Evolutionary conservation across 2,329 filamentous ascomycete species (phyloP).

Genomic region (Cercospora sp.): DNA sequence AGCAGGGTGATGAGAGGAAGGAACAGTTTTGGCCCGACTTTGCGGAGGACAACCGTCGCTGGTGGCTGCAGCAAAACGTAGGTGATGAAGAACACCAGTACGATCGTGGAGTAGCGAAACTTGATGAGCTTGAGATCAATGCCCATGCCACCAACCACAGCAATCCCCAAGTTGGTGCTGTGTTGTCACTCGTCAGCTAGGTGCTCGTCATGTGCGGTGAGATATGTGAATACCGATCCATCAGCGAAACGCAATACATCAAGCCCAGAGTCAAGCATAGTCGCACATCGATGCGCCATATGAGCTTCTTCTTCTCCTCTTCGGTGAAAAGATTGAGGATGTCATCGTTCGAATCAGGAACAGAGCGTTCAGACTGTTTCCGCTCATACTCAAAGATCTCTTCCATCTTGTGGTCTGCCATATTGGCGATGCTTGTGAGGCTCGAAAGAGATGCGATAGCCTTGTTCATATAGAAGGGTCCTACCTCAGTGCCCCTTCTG

Average conservation of each 20-base stretch:
- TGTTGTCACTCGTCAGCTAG: neutral
- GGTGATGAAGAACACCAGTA: conserved; percentile 71
- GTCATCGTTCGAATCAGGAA: conserved; percentile 30
- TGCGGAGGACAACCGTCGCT: conserved; percentile 67
- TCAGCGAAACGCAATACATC: conserved; percentile 40
- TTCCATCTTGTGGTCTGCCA: conserved; percentile 30
- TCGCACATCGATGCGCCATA: conserved; percentile 65
- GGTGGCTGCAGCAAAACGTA: conserved; percentile 72
- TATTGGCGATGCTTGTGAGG: conserved; percentile 10
- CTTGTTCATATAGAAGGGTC: neutral
- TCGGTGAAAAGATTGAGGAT: conserved; percentile 51
- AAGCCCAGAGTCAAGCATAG: conserved; percentile 50
- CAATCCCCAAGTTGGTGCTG: conserved; percentile 38
- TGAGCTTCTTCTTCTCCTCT: conserved; percentile 66
- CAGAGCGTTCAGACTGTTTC: conserved; percentile 30
- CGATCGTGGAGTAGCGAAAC: conserved; percentile 48
- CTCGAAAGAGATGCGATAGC: neutral
- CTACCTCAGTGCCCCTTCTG: neutral
- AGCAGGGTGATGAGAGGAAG: conserved; percentile 46
- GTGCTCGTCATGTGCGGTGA: too few species aligned
- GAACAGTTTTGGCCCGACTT: conserved; percentile 54
- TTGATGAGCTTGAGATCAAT: conserved; percentile 37
- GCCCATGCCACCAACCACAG: conserved; percentile 40
- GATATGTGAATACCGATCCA: conserved; percentile 36
- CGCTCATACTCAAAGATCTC: conserved; percentile 30